phyloP scores from a whole-genome alignment of 2,329 filamentous ascomycete genomes.

The Cryphonectria naterciae region DNA sequence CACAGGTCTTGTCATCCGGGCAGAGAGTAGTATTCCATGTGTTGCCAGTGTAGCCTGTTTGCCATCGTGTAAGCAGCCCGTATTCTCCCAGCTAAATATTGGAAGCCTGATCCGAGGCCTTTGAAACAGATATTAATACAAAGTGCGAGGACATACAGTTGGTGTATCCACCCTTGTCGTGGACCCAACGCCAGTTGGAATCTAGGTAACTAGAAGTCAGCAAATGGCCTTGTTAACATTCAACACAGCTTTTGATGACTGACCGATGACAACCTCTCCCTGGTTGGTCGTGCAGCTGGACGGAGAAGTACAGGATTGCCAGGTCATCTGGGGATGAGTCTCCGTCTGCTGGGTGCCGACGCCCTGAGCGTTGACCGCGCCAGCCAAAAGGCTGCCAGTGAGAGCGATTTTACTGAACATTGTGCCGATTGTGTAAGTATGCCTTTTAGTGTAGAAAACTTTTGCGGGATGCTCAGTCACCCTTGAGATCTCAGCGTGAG shows the following conservation, averaged over 20 bases:
- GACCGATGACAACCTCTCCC: constrained; percentile 54
- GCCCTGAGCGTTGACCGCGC: constrained; percentile 48
- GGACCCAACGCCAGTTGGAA: constrained; percentile 63
- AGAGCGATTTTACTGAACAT: constrained; percentile 19
- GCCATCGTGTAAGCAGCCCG: not conserved
- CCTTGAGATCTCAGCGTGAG: not conserved
- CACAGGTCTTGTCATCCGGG: constrained; percentile 52
- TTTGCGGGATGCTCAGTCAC: not conserved
- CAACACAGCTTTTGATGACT: not conserved
- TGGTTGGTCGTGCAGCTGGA: constrained; percentile 53
- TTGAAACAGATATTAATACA: not conserved
- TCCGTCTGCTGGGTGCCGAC: constrained; percentile 51
- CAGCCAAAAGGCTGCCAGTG: constrained; percentile 16
- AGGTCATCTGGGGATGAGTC: constrained; percentile 56
- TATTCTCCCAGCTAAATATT: not conserved
- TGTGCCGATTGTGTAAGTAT: not conserved
- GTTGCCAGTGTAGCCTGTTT: constrained; percentile 48
- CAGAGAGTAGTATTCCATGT: constrained; percentile 52
- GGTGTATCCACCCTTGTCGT: constrained; percentile 48
- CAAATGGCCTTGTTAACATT: not conserved
- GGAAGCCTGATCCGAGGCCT: no score
- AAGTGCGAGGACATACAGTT: constrained; percentile 43
- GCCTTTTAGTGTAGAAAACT: constrained; percentile 1
- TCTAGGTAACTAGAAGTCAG: constrained; percentile 37
- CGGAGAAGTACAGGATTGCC: constrained; percentile 52